Evolutionary conservation across 164 flowering plant species (phyloP), one percentile per base, ranked within the genome.

Genomic region (Annona squamosa): DNA sequence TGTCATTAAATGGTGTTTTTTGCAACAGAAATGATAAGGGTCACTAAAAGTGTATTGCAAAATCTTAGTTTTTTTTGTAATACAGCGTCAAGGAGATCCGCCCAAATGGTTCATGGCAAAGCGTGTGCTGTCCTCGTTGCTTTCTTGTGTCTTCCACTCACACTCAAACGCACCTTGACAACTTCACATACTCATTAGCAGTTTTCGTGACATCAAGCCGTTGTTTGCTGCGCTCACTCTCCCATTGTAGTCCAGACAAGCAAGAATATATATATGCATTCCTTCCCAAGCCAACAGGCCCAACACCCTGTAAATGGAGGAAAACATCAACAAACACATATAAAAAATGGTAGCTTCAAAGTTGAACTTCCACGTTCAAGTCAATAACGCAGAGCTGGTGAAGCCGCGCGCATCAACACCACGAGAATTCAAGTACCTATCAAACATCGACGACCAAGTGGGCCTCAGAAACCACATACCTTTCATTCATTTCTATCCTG

Each of bases 381-480:
- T 75, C 46, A 37, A 75, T 19, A 7, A 37, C 43, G 78, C 76
- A 13, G 78, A 72, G 76, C 69, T 79, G 7, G 46, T 79, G 17
- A 13, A 37, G 5, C 78, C 78, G 5, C 70, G 56, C 19, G 66
- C 56, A 48, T 48, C 73, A 2, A 75, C 78, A 9, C 81, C 81
- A n/a, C 70, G 48, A 45, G 81, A 73, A 52, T 70, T 75, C 76
- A 79, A 78, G n/a, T 75, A 75, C 44, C 19, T 78, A n/a, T 78
- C 81, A 4, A 75, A 78, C 59, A 75, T 78, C 4, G 81, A 79
- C 47, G 81, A 79, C 48, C 81, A 79, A 66, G 37, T 5, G 3
- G 78, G 81, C 65, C 78, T 79, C 4, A 62, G 78, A 70, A 70
- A 75, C 43, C 78, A 79, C 76, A 69, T 79, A 63, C 81, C 81